Percentiles rank a stretch among this genome's conserved stretches.
These are phyloP conservation scores for Cordyceps cateniannulata DNA, from an alignment of 2,329 filamentous ascomycete genomes.

Conservation along the genomic window DNA sequence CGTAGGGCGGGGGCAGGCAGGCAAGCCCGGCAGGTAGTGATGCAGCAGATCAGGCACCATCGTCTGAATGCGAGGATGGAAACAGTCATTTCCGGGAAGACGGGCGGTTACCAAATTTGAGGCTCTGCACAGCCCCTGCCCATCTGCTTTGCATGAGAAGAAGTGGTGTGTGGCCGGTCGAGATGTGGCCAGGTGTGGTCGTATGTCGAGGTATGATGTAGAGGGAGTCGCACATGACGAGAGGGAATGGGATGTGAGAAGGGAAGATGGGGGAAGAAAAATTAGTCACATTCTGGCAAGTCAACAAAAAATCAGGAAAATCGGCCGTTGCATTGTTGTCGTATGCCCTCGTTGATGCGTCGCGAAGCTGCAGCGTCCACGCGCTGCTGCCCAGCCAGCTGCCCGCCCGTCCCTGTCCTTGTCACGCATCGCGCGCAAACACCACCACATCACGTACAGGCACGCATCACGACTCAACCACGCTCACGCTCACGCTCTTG, in stretches of 20 bases:
- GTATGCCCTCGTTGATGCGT: background rate
- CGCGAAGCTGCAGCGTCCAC: background rate
- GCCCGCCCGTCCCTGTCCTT: no score
- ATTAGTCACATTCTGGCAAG: no score
- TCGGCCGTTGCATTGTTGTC: background rate
- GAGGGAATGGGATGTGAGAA: background rate
- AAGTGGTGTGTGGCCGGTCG: background rate
- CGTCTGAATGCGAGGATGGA: background rate
- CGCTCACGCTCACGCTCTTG: background rate
- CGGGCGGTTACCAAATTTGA: slow-evolving; percentile 11
- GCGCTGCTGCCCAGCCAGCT: background rate
- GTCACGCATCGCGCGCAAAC: background rate
- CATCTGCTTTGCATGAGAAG: background rate
- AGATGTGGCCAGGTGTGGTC: background rate
- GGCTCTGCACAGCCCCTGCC: slow-evolving; percentile 10
- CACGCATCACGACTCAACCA: background rate
- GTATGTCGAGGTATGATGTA: background rate
- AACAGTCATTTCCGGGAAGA: background rate
- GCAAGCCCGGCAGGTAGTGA: background rate
- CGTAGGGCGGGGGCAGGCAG: background rate
- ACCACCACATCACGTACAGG: no score
- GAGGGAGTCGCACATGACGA: background rate
- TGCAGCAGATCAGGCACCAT: background rate
- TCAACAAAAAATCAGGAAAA: background rate
- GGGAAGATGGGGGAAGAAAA: background rate